phyloP scores from a whole-genome alignment of 352 stramenopile genomes.

The Phytopythium cucurbitacearum region DNA sequence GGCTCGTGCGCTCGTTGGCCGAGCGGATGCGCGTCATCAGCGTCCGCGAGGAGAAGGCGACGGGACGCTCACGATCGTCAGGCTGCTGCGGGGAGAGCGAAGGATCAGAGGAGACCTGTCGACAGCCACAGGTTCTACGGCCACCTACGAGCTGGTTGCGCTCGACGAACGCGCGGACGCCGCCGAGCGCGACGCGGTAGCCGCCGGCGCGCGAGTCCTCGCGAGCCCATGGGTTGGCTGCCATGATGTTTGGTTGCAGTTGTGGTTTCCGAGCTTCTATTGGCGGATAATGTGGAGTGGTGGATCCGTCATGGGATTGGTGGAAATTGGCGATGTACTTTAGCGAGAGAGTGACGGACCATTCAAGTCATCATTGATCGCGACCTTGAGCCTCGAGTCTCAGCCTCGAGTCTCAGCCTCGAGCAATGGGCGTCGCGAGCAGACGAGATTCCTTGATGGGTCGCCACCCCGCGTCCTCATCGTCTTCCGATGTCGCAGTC shows the following conservation, averaged over 20 bases:
- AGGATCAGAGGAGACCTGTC: slow-evolving; percentile 1
- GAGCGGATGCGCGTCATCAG: slow-evolving; percentile 20
- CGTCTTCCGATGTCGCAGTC: too few relatives aligned
- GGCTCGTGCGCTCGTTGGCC: slow-evolving; percentile 9
- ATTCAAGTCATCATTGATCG: too few relatives aligned
- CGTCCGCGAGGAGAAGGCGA: slow-evolving; percentile 17
- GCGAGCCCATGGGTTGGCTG: slow-evolving; percentile 35
- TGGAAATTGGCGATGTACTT: too few relatives aligned
- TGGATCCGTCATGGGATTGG: not conserved
- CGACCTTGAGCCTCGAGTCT: too few relatives aligned
- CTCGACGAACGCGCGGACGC: slow-evolving; percentile 32
- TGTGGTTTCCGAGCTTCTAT: not conserved
- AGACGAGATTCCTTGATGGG: too few relatives aligned
- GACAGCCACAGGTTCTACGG: not conserved
- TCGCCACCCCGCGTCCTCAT: too few relatives aligned
- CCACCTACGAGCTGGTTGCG: slow-evolving; percentile 24
- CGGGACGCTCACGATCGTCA: too few relatives aligned
- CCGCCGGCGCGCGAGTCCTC: slow-evolving; percentile 7
- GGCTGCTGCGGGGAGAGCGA: too few relatives aligned
- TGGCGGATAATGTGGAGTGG: slow-evolving; percentile 5
- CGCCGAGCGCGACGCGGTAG: slow-evolving; percentile 26
- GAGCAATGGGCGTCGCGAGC: too few relatives aligned
- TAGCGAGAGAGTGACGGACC: too few relatives aligned
- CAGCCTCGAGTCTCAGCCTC: too few relatives aligned
- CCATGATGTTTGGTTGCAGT: slow-evolving; percentile 1